These are phyloP conservation scores for Helotiales sp. DNA, from an alignment of 2,329 filamentous ascomycete genomes.

Conservation along the genomic window DNA sequence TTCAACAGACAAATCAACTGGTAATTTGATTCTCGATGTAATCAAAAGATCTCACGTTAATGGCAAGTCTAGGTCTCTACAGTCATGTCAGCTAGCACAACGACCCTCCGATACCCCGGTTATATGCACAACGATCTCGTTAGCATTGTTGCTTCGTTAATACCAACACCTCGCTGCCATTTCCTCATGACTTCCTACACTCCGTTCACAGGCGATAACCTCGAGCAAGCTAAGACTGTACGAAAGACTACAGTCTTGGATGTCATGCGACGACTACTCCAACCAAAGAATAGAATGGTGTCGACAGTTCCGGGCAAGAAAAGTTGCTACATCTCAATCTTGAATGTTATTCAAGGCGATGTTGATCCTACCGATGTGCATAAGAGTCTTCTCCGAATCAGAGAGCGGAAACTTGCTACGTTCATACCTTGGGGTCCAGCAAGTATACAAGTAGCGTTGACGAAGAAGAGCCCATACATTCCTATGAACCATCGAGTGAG, in stretches of 20 bases:
- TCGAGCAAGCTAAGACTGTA: constrained; percentile 96
- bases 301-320: constrained; percentile 94
- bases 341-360: constrained; percentile 99
- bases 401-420: constrained; percentile 88
- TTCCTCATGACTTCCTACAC: constrained; percentile 99
- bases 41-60: constrained; percentile 21
- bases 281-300: constrained; percentile 99
- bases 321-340: constrained; percentile 98
- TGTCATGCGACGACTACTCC: constrained; percentile 92
- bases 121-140: constrained; percentile 99
- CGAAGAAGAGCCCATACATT: constrained; percentile 95
- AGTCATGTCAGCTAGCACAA: constrained; percentile 98
- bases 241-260: constrained; percentile 97
- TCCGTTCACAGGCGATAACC: constrained; percentile 93
- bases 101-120: constrained; percentile 92
- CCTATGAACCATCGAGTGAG: constrained; percentile 93
- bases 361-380: constrained; percentile 98
- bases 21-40: constrained; percentile 50
- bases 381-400: constrained; percentile 94
- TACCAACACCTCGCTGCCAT: constrained; percentile 94
- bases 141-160: constrained; percentile 93
- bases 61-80: constrained; percentile 72
- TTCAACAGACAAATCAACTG: constrained; percentile 96
- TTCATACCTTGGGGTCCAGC: constrained; percentile 99
- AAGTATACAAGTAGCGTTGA: constrained; percentile 95